These are phyloP conservation scores for Jaminaea rosea DNA, from an alignment of 1,284 basidiomycete species.

Conservation along the genomic window DNA sequence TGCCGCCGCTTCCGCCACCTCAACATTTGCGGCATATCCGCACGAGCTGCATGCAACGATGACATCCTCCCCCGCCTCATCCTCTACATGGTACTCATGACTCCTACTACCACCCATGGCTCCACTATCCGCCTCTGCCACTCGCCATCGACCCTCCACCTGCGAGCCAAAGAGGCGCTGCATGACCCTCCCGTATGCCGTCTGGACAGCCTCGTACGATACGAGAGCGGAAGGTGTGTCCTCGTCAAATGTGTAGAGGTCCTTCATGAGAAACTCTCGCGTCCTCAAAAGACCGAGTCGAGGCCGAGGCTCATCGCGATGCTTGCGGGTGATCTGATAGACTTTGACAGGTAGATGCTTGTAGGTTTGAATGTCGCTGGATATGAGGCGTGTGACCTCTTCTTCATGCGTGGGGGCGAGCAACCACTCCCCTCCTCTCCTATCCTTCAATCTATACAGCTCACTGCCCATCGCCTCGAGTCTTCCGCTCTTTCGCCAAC, in stretches of 20 bases:
- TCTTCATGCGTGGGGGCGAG: conserved; percentile 49
- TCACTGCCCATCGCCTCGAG: conserved; percentile 42
- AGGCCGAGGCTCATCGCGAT: conserved; percentile 47
- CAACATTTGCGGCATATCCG: conserved; percentile 43
- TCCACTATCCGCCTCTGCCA: conserved; percentile 47
- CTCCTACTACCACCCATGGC: conserved; percentile 47
- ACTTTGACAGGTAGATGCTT: conserved; percentile 42
- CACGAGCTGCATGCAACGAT: conserved; percentile 42
- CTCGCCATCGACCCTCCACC: conserved; percentile 15
- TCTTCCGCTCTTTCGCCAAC: conserved; percentile 43
- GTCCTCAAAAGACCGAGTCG: conserved; percentile 46
- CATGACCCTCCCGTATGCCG: conserved; percentile 40
- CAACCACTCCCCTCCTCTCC: conserved; percentile 37
- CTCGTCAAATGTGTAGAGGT: conserved; percentile 47
- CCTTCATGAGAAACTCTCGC: conserved; percentile 49
- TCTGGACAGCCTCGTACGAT: conserved; percentile 41
- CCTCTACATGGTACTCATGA: conserved; percentile 47
- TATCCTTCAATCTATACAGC: conserved; percentile 44
- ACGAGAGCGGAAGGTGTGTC: conserved; percentile 8
- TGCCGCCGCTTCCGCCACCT: too few species aligned
- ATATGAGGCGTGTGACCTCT: conserved; percentile 46
- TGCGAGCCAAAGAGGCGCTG: conserved; percentile 8
- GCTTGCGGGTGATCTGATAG: conserved; percentile 47
- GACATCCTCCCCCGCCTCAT: conserved; percentile 46
- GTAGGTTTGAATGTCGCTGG: conserved; percentile 30